A percentile compares a stretch with the other conserved stretches of the same genome.
Conservation (phyloP, 2,329 filamentous ascomycete genomes). For the Fusarium abutilonis region DNA sequence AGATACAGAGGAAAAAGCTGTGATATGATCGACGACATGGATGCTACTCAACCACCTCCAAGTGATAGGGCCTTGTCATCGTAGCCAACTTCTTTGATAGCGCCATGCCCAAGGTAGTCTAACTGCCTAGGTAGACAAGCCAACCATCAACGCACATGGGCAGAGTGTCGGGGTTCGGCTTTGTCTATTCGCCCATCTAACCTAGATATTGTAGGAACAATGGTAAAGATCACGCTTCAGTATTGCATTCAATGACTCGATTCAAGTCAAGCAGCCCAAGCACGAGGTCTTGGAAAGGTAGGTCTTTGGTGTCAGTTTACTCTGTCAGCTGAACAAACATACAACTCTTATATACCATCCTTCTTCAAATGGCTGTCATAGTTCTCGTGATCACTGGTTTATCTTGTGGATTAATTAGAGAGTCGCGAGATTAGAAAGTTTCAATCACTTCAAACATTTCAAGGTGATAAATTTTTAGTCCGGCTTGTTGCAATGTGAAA, state of each 20-base stretch:
- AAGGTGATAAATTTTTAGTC: no score
- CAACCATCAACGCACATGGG: slow-evolving; percentile 50
- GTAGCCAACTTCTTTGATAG: slow-evolving; percentile 3
- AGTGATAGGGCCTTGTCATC: slow-evolving; percentile 6
- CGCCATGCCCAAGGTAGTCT: background rate
- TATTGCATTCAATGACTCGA: background rate
- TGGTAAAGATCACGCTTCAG: slow-evolving; percentile 5
- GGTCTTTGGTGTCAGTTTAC: slow-evolving; percentile 21
- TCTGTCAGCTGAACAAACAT: slow-evolving; percentile 1
- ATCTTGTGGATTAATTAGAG: no score
- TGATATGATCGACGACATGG: slow-evolving; percentile 35
- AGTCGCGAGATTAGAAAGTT: no score
- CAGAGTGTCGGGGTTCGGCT: slow-evolving; percentile 23
- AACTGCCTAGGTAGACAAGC: slow-evolving; percentile 23
- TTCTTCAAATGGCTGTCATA: background rate
- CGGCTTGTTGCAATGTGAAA: background rate
- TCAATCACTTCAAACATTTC: background rate
- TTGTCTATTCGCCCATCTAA: slow-evolving; percentile 21
- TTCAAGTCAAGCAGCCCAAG: slow-evolving; percentile 33
- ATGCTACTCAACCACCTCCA: slow-evolving; percentile 15
- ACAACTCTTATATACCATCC: no score
- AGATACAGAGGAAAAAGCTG: slow-evolving; percentile 7
- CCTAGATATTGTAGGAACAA: background rate
- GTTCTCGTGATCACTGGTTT: no score
- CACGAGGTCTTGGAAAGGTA: slow-evolving; percentile 27